A percentile compares a stretch with the other conserved stretches of the same genome.
phyloP scores from a whole-genome alignment of 306 rosid species.

The Inga laurina region DNA sequence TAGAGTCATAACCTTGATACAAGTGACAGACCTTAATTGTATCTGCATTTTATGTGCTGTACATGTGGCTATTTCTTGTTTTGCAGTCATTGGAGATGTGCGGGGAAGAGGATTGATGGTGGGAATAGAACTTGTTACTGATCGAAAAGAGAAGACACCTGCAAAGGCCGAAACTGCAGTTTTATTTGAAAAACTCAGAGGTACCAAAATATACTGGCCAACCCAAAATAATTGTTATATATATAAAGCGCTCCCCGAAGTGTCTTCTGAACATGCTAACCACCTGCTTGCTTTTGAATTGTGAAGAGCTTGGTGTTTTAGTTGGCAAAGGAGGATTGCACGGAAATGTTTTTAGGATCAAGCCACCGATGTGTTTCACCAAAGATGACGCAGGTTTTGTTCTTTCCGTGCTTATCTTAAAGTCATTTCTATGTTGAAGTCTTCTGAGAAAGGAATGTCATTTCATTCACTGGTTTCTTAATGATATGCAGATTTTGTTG shows the following conservation, averaged over 20 bases:
- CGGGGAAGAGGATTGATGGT: conserved; percentile 90
- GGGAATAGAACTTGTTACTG: conserved; percentile 75
- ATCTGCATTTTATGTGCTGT: neutral
- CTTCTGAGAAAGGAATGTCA: neutral
- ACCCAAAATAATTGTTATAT: neutral
- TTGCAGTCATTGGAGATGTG: conserved; percentile 81
- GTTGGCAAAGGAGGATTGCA: conserved; percentile 90
- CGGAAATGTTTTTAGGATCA: conserved; percentile 87
- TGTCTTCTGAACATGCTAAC: conserved; percentile 27
- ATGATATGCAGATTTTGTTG: conserved; percentile 77
- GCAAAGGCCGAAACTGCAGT: conserved; percentile 81
- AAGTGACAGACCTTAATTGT: conserved; percentile 5
- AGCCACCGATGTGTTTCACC: conserved; percentile 92
- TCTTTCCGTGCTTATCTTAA: conserved; percentile 7
- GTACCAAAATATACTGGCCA: conserved; percentile 27
- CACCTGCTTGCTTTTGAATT: conserved; percentile 31
- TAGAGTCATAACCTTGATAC: neutral
- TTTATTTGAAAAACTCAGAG: conserved; percentile 83
- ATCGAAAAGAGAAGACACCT: conserved; percentile 65
- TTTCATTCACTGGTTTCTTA: neutral
- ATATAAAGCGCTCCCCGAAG: neutral
- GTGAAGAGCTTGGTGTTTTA: conserved; percentile 75
- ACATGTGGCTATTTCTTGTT: conserved; percentile 16
- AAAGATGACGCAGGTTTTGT: conserved; percentile 83
- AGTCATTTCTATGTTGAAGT: conserved; percentile 9